These are phyloP conservation scores for Beauveria brongniartii DNA, from an alignment of 2,329 filamentous ascomycete species.

Conservation along the genomic window DNA sequence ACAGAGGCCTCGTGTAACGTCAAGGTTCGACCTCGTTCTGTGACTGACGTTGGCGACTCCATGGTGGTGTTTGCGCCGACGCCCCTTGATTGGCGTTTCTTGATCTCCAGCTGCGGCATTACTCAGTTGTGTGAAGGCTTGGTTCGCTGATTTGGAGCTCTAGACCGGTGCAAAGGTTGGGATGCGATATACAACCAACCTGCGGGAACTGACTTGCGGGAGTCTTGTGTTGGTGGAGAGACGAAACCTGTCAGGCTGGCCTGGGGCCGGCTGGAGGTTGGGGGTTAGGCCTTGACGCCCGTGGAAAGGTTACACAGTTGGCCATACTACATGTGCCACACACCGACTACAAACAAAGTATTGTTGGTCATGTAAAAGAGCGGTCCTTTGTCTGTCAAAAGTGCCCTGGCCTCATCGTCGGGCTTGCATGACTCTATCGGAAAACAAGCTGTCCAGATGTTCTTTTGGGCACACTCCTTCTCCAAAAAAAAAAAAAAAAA, in stretches of 20 bases:
- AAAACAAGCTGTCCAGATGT: no score
- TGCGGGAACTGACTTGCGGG: background rate
- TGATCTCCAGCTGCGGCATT: background rate
- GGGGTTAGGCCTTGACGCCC: background rate
- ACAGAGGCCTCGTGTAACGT: conserved; percentile 7
- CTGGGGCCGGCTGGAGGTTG: background rate
- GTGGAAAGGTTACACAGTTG: no score
- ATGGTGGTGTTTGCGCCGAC: background rate
- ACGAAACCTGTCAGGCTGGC: background rate
- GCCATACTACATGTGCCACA: no score
- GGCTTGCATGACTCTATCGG: no score
- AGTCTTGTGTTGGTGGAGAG: background rate
- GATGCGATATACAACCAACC: background rate
- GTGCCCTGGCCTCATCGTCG: no score
- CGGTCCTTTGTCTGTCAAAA: no score
- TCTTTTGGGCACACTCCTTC: no score
- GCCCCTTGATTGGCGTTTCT: background rate
- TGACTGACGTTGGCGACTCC: background rate
- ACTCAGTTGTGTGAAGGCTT: background rate
- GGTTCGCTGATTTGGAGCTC: background rate
- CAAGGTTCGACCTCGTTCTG: conserved; percentile 1
- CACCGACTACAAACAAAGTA: no score
- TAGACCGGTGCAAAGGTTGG: background rate
- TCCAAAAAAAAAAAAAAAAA: no score
- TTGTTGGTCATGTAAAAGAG: no score